Conservation (phyloP, 2,329 filamentous ascomycete genomes). For the Cladophialophora yegresii region DNA sequence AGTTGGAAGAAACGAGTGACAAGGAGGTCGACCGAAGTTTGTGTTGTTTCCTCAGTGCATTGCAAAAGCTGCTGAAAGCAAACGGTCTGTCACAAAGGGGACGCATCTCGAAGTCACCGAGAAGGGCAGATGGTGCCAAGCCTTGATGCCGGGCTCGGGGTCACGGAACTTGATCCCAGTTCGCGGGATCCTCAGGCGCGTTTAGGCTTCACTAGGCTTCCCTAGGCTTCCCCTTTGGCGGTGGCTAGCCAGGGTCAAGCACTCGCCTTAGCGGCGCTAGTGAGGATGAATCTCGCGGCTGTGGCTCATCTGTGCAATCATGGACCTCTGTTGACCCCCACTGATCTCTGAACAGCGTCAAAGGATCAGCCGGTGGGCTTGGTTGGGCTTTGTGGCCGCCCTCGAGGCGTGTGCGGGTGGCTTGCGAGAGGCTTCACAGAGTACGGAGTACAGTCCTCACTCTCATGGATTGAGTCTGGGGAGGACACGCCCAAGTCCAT, state of each 20-base stretch:
- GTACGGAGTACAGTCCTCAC: neutral
- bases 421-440: neutral
- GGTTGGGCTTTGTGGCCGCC: neutral
- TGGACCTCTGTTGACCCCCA: neutral
- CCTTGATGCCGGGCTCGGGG: neutral
- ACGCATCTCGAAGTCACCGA: neutral
- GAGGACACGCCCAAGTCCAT: neutral
- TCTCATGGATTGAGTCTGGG: neutral
- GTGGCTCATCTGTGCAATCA: conserved; percentile 2
- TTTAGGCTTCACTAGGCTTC: conserved; percentile 5
- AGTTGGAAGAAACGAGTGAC: conserved; percentile 27
- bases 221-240: conserved; percentile 3
- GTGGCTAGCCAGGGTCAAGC: conserved; percentile 11
- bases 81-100: conserved; percentile 13
- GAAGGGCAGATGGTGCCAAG: conserved; percentile 12
- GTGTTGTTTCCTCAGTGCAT: conserved; percentile 18
- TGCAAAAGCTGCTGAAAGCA: conserved; percentile 15
- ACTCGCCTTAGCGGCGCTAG: neutral
- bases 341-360: neutral
- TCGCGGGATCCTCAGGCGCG: conserved; percentile 2
- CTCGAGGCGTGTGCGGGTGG: neutral
- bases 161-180: conserved; percentile 8
- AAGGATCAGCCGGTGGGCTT: conserved; percentile 4
- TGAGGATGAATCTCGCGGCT: conserved; percentile 14
- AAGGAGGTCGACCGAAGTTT: conserved; percentile 20